Evolutionary conservation across 2,329 filamentous ascomycete species (phyloP), one percentile per base, ranked within the genome.

Genomic region (Penicillium sp.): DNA sequence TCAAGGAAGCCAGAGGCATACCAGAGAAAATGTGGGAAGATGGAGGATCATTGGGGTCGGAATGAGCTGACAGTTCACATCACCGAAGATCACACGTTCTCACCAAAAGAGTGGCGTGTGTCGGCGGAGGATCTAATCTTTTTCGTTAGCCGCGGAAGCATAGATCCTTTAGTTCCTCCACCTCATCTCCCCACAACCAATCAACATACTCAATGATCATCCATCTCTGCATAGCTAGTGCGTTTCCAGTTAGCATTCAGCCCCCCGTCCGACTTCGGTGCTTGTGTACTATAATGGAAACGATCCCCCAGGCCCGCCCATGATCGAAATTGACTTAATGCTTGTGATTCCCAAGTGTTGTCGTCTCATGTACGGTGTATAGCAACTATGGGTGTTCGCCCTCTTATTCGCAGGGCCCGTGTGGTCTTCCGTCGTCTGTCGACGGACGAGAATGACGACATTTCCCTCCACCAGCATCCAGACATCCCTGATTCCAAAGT

Each of bases 371-470:
- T 40, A 21, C 38, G 38, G 9, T 16, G 38, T 16, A 40, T 21
- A 40, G 38, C 38, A 40, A 13, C 14, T n/a, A 44, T 44, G 43
- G 43, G 43, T 44, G 24, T 44, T 32, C 49, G 36, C 22, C 27
- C 29, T 47, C 32, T 47, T 16, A 27, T 52, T 27, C 43, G 43
- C 16, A 42, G 49, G 10, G 49, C 43, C 18, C 43, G 43, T 18
- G 45, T 43, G 16, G 43, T 47, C 27, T 39, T 52, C 4, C 34
- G 49, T 8, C 49, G 49, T 11, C 13, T 47, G 38, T 27, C 36
- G 13, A 24, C 27, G 9, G 29, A 45, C 31, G 36, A 40, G 7
- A 44, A 44, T 27, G 42, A 29, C 16, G 43, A 44, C 18, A 21
- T 40, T 10, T 40, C 38, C 6, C 38, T 40, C 8, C 7, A 40